Evolutionary conservation across 1,139 yeast genomes (phyloP).

Genomic region (Yamadazyma oceani): DNA sequence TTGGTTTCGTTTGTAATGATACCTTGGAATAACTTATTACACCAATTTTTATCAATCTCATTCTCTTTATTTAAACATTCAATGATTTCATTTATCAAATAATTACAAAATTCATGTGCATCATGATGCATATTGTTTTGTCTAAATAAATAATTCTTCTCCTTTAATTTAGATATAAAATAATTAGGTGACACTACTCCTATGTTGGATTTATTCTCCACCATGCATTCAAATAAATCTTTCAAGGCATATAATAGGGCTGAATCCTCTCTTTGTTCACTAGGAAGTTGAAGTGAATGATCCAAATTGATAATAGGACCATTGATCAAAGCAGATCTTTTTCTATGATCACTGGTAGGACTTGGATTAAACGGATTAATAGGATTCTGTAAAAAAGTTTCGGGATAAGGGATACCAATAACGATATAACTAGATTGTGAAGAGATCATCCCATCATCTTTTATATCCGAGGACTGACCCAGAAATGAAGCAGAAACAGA

Average conservation of each 20-base stretch:
- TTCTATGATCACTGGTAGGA: constrained; percentile 73
- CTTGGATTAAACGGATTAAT: constrained; percentile 46
- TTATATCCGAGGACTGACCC: constrained; percentile 11
- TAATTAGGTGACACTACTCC: constrained; percentile 86
- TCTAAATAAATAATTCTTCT: constrained; percentile 80
- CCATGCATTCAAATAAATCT: constrained; percentile 82
- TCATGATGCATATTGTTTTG: constrained; percentile 93
- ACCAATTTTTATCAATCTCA: constrained; percentile 45
- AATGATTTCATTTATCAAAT: constrained; percentile 75
- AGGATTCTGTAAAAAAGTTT: constrained; percentile 32
- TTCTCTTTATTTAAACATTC: constrained; percentile 57
- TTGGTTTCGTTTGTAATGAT: constrained; percentile 81
- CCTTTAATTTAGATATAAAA: constrained; percentile 72
- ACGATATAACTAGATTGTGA: constrained; percentile 36
- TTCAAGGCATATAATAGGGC: constrained; percentile 72
- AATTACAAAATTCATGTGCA: constrained; percentile 94
- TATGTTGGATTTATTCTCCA: constrained; percentile 63
- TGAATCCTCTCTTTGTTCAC: constrained; percentile 47
- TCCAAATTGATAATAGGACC: constrained; percentile 89
- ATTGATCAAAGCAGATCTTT: constrained; percentile 71
- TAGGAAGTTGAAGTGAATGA: constrained; percentile 48
- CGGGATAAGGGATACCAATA: constrained; percentile 48
- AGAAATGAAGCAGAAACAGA: too few species aligned
- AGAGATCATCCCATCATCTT: constrained; percentile 27
- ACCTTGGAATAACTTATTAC: constrained; percentile 82